Evolutionary conservation across 2,329 filamentous ascomycete genomes (phyloP), one percentile per base, ranked within the genome.

Genomic region (Fusarium sp.): DNA sequence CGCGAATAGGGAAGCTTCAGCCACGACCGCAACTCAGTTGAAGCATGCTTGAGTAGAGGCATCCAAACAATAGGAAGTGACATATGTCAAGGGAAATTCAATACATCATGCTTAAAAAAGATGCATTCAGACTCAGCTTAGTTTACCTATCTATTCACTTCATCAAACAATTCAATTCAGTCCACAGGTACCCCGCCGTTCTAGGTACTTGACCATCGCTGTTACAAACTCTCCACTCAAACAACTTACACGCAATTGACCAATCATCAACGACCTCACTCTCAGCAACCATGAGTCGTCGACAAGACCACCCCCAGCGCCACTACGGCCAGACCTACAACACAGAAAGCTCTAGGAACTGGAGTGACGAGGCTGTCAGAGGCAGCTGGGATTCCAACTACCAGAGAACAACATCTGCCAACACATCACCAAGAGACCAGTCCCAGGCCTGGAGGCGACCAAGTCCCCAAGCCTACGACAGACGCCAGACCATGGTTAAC

Each of bases 321-420:
- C 59, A 66, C 51, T 38, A 66, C 53, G 53, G 45, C 59, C 59
- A 70, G 17, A 58, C 62, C 30, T 64, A 56, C 56, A 71, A 73
- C 51, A 63, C 71, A n/a, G 76, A 75, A n/a, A 72, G 70, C 62
- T 78, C 76, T 20, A 64, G 76, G 9, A 75, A 78, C n/a, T 79
- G 77, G 77, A 79, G 77, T 32, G 77, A 78, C 13, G 77, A 79
- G 42, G 76, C 76, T 9, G 69, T 78, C 45, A 74, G 75, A 14
- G 77, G 77, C 8, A 79, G 76, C 57, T 77, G 75, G 71, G 74
- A 76, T 38, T 77, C 75, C 30, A 74, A 66, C 48, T 72, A 75
- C 48, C 74, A 77, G n/a, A 63, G 63, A 38, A 70, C 77, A n/a
- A 63, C 65, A 44, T 74, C 72, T 30, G 50, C 64, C 53, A 70